Evolutionary conservation across 306 rosid genomes (phyloP).

Genomic region (Medicago arabica): DNA sequence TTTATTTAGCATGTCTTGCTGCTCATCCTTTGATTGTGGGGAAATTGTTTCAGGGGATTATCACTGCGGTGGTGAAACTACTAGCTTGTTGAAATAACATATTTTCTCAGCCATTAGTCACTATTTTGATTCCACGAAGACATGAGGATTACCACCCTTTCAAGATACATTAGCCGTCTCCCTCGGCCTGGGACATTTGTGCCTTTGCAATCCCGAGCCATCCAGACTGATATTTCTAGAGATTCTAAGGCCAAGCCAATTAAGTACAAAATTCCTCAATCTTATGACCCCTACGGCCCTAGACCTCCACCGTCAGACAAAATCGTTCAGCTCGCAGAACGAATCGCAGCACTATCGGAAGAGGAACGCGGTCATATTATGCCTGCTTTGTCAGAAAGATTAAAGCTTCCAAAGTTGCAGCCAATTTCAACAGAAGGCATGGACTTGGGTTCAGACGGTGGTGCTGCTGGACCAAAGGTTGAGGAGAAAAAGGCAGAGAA

Average conservation of each 20-base stretch:
- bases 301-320: conserved; percentile 61
- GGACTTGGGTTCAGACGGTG: conserved; percentile 50
- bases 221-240: conserved; percentile 48
- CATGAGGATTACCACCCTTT: conserved; percentile 54
- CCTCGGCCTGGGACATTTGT: background rate
- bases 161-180: conserved; percentile 41
- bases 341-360: conserved; percentile 47
- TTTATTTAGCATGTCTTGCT: background rate
- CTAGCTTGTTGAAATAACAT: conserved; percentile 25
- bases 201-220: conserved; percentile 47
- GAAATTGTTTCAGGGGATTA: conserved; percentile 42
- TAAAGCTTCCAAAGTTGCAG: conserved; percentile 58
- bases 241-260: conserved; percentile 49
- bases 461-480: conserved; percentile 44
- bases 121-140: conserved; percentile 37
- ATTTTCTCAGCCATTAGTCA: conserved; percentile 19
- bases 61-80: background rate
- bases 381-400: conserved; percentile 52
- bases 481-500: conserved; percentile 62
- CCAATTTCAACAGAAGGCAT: conserved; percentile 58
- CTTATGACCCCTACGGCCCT: conserved; percentile 57
- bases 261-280: conserved; percentile 55
- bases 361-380: conserved; percentile 55
- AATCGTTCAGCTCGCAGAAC: conserved; percentile 53
- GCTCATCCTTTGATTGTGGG: conserved; percentile 16